Conservation (phyloP, 345 rosid species). For the Streptanthus diversifolius region DNA sequence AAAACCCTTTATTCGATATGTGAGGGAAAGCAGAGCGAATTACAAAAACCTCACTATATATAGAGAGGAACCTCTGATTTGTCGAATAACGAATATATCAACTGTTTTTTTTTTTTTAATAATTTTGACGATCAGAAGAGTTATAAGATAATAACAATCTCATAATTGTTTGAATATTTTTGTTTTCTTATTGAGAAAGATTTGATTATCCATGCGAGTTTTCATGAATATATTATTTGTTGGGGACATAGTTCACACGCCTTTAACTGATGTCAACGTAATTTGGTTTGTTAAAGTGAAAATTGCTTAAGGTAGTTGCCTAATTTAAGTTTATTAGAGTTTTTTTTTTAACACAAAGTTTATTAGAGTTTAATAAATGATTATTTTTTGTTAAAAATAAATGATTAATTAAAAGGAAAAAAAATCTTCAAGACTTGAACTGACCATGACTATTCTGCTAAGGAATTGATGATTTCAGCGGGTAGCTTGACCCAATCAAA, state of each 20-base stretch:
- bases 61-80: too few species aligned
- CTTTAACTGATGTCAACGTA: background rate
- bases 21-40: too few species aligned
- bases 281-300: background rate
- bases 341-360: too few species aligned
- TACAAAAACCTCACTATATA: too few species aligned
- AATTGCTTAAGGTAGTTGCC: background rate
- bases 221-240: background rate
- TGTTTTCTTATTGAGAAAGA: too few species aligned
- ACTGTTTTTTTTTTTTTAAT: too few species aligned
- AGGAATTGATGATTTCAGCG: constrained; percentile 17
- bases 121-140: too few species aligned
- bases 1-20: background rate
- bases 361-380: background rate
- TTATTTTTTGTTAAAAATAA: too few species aligned
- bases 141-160: too few species aligned
- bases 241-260: background rate
- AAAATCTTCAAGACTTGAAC: background rate
- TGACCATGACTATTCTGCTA: constrained; percentile 15
- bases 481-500: constrained; percentile 20
- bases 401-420: background rate
- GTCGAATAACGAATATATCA: too few species aligned
- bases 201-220: too few species aligned
- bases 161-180: too few species aligned
- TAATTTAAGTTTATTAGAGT: background rate